Evolutionary conservation across 2,329 filamentous ascomycete species (phyloP), one percentile per base, ranked within the genome.

Genomic region (Calonectria leucothoes): DNA sequence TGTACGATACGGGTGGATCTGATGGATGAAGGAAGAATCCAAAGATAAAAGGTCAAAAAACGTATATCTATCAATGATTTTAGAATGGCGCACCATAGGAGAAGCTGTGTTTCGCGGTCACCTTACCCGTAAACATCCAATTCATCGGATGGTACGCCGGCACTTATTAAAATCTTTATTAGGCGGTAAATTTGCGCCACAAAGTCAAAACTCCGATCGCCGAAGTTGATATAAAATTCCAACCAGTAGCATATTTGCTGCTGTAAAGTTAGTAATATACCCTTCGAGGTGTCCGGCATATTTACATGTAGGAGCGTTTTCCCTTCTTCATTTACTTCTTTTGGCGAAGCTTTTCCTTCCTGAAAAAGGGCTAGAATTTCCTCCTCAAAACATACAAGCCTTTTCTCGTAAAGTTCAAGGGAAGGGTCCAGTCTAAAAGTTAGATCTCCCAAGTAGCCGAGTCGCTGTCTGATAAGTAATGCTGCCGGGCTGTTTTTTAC

Each of bases 271-370:
- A 57, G 20, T 20, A 15, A 20, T 25, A n/a, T 14, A 15, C 2
- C 17, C 11, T 25, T 2, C 17, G 14, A 39, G 31, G 39, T 29
- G 23, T 39, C 25, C 14, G 17, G 33, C 35, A 23, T 48, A 27
- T 33, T 37, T 3, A 69, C 55, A 42, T 69, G 55, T 15, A 69
- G 33, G 33, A 69, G 45, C 15, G 67, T 69, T 29, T 42, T 7
- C 12, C 57, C 52, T 1, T 1, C 0, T 20, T 4, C 17, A 11
- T 35, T 12, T 23, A 51, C n/a, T 7, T 70, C 68, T 25, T 27
- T n/a, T 1, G 59, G 68, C 20, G 68, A 70, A 17, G 59, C 59
- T 33, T 57, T 29, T 5, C 68, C 68, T 8, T 48, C 27, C 20
- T 57, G 68, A 20, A 70, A 70, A 25, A 70, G 59, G 6, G 5